Evolutionary conservation across 2,329 filamentous ascomycete species (phyloP), one percentile per base, ranked within the genome.

Genomic region (Fusarium pseudonygamai): DNA sequence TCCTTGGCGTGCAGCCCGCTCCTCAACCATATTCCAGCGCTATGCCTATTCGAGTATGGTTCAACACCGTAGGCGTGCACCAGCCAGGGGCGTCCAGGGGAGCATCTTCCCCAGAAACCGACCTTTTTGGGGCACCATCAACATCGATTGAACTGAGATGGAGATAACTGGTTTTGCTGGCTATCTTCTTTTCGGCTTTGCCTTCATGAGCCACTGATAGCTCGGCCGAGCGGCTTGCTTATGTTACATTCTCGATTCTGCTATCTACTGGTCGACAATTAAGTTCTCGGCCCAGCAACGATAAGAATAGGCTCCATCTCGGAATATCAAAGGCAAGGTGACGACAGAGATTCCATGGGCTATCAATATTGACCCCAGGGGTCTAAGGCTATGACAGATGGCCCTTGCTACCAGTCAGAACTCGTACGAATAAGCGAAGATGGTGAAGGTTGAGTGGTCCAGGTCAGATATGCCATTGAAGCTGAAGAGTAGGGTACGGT

Each of bases 1-100:
- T 66, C 70, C 71, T 78, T 75, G 72, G 75, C 73, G 69, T 75
- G 75, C 75, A 79, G 77, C 73, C 68, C 77, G 73, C 77, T 82
- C 75, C 84, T 85, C 84, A 85, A 85, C 84, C 83, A 85, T 84
- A 84, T 83, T 79, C 42, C 26, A 14, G 52, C 53, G 64, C 82
- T 82, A 83, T 67, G 12, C 81, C 77, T 42, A 64, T 76, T 71
- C 22, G 2, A 75, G 81, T 30, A 77, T 79, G 42, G 59, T 63
- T 55, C 39, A 46, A 50, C 50, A 67, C 47, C 47, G 37, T 58
- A 64, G 71, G 72, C 55, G 61, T 75, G 65, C 71, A 75, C 57
- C 64, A 47, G 68, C 70, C 78, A 78, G 76, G 76, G 76, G 70
- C 60, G 62, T 56, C 69, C 73, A 78, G 74, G 76, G 75, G 77